These are phyloP conservation scores for Amniculicola lignicola DNA, from an alignment of 495 filamentous ascomycete genomes.

Conservation along the genomic window DNA sequence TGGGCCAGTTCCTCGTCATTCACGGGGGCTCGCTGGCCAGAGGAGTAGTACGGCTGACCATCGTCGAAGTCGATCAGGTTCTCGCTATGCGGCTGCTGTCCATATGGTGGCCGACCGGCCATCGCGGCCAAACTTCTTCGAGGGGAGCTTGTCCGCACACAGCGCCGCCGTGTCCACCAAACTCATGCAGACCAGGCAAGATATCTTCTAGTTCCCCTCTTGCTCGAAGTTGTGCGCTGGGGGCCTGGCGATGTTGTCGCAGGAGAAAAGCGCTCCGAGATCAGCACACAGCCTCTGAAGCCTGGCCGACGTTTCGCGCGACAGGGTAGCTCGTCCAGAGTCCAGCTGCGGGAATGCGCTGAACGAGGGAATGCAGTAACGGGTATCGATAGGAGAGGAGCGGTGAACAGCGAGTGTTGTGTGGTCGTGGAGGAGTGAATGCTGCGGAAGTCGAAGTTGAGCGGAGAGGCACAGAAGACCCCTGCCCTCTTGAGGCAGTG, in stretches of 20 bases:
- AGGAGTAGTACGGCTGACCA: slow-evolving; percentile 65
- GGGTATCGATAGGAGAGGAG: background rate
- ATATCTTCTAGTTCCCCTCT: background rate
- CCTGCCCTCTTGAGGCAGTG: slow-evolving; percentile 21
- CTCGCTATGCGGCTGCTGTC: slow-evolving; percentile 51
- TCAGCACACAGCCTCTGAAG: slow-evolving; percentile 27
- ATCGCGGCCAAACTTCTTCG: slow-evolving; percentile 42
- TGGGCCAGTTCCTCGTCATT: slow-evolving; percentile 75
- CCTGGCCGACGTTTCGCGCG: slow-evolving; percentile 26
- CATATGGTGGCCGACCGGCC: slow-evolving; percentile 68
- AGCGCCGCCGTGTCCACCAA: slow-evolving; percentile 10
- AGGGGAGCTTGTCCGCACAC: slow-evolving; percentile 15
- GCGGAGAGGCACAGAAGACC: slow-evolving; percentile 8
- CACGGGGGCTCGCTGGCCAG: slow-evolving; percentile 65
- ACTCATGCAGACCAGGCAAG: slow-evolving; percentile 21
- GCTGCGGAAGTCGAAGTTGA: background rate
- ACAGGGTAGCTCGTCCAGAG: background rate
- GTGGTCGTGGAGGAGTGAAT: background rate
- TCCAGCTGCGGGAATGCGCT: background rate
- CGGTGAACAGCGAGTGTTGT: background rate
- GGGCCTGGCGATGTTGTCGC: slow-evolving; percentile 3
- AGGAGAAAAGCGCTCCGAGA: background rate
- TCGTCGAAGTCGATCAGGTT: slow-evolving; percentile 73
- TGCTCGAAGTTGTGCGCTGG: background rate
- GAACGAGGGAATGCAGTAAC: background rate